phyloP scores from a whole-genome alignment of 306 rosid species.

The Argentina anserina region DNA sequence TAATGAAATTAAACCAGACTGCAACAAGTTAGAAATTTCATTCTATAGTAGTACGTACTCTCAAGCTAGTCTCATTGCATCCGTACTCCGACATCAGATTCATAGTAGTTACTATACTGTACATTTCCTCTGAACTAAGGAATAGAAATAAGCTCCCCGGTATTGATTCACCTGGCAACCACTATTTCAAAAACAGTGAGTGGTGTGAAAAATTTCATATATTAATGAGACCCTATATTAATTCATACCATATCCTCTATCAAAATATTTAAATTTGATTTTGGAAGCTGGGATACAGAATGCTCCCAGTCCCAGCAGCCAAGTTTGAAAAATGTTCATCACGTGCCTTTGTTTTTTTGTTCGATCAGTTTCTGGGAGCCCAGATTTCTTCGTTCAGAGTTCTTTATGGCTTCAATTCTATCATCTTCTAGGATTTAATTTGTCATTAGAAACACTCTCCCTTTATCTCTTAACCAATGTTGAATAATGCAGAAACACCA shows the following conservation, averaged over 20 bases:
- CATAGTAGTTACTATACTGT: background rate
- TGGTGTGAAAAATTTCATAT: background rate
- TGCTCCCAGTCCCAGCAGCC: background rate
- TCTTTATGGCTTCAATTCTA: constrained; percentile 6
- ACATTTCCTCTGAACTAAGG: background rate
- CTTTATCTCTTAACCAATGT: background rate
- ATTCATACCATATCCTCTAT: background rate
- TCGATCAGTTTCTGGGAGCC: no score
- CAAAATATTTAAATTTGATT: background rate
- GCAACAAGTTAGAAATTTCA: background rate
- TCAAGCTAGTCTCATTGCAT: background rate
- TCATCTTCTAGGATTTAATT: background rate
- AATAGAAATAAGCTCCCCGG: background rate
- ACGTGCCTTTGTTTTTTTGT: background rate
- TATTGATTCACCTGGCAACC: background rate
- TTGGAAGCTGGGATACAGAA: background rate
- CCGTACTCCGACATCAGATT: background rate
- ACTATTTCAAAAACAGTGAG: background rate
- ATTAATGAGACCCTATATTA: background rate
- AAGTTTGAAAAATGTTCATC: constrained; percentile 8
- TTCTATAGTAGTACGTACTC: background rate
- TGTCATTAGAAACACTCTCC: no score
- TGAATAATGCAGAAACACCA: background rate
- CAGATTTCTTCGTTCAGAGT: background rate
- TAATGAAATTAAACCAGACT: constrained; percentile 4